These are phyloP conservation scores for Spinacia oleracea DNA, from an alignment of 179 eudicot genomes.

Conservation along the genomic window DNA sequence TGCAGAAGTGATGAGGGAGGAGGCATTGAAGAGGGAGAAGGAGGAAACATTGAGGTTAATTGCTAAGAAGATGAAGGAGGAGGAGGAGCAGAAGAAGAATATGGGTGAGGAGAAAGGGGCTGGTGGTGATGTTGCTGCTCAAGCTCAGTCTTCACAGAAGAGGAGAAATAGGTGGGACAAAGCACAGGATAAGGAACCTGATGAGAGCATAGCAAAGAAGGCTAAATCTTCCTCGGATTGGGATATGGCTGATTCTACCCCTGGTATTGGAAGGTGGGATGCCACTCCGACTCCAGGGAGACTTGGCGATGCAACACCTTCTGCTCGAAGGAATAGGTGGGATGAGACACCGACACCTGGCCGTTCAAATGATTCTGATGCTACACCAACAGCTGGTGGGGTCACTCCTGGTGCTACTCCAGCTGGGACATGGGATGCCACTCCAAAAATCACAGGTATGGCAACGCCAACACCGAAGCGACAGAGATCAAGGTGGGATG, in stretches of 20 bases:
- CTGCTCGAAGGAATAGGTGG: constrained; percentile 79
- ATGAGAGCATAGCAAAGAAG: constrained; percentile 50
- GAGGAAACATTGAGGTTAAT: constrained; percentile 61
- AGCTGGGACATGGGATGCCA: constrained; percentile 94
- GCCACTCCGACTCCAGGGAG: constrained; percentile 91
- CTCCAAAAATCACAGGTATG: constrained; percentile 68
- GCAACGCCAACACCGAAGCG: constrained; percentile 85
- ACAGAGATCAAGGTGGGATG: constrained; percentile 95
- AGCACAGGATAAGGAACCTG: constrained; percentile 51
- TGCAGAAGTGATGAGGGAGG: constrained; percentile 80
- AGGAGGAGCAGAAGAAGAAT: constrained; percentile 52
- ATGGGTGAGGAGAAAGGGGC: constrained; percentile 40
- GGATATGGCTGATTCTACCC: constrained; percentile 89
- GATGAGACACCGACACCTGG: constrained; percentile 93
- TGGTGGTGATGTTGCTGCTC: constrained; percentile 26
- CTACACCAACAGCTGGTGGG: constrained; percentile 82
- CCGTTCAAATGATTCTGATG: constrained; percentile 73
- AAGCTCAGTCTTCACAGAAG: constrained; percentile 52
- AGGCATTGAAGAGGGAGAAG: constrained; percentile 64
- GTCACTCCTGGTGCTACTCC: constrained; percentile 93
- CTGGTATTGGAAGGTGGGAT: constrained; percentile 95
- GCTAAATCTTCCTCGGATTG: constrained; percentile 74
- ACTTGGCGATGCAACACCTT: constrained; percentile 88
- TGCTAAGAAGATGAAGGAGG: constrained; percentile 69
- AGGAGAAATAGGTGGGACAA: constrained; percentile 96